Conservation (phyloP, 2,329 filamentous ascomycete genomes). For the Aspergillus brasiliensis region DNA sequence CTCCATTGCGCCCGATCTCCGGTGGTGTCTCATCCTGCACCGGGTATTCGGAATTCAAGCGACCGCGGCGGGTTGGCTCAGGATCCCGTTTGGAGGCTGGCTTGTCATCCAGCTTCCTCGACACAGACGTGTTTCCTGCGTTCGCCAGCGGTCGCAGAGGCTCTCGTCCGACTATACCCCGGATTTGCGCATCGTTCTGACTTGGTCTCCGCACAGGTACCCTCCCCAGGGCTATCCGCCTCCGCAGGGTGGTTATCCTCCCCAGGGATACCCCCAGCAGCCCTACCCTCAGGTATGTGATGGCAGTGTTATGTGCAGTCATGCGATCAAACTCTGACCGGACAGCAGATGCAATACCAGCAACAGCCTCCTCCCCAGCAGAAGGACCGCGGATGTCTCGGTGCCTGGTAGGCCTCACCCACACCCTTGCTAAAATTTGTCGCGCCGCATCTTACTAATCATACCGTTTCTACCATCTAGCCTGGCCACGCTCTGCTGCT, state of each 20-base stretch:
- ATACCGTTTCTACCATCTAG: constrained; percentile 31
- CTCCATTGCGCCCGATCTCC: background rate
- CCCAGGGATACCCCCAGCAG: constrained; percentile 32
- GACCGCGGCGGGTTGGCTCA: constrained; percentile 3
- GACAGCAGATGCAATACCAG: constrained; percentile 51
- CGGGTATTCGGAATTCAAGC: background rate
- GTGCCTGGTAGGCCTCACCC: constrained; percentile 48
- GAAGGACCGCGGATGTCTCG: constrained; percentile 55
- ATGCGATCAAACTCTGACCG: background rate
- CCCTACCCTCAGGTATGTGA: constrained; percentile 32
- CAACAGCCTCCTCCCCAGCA: constrained; percentile 51
- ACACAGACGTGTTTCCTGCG: background rate
- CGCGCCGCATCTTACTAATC: constrained; percentile 12
- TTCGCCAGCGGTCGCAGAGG: background rate
- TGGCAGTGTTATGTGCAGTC: background rate
- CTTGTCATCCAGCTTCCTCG: background rate
- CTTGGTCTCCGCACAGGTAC: constrained; percentile 26
- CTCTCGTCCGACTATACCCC: background rate
- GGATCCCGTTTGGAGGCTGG: background rate
- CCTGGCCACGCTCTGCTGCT: constrained; percentile 62
- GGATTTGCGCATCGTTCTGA: constrained; percentile 1
- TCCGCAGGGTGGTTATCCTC: constrained; percentile 24
- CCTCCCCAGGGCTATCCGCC: constrained; percentile 38
- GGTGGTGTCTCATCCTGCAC: background rate
- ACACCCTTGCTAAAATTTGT: background rate